phyloP scores from a whole-genome alignment of 495 filamentous ascomycete species.

The Xylaria sp. region DNA sequence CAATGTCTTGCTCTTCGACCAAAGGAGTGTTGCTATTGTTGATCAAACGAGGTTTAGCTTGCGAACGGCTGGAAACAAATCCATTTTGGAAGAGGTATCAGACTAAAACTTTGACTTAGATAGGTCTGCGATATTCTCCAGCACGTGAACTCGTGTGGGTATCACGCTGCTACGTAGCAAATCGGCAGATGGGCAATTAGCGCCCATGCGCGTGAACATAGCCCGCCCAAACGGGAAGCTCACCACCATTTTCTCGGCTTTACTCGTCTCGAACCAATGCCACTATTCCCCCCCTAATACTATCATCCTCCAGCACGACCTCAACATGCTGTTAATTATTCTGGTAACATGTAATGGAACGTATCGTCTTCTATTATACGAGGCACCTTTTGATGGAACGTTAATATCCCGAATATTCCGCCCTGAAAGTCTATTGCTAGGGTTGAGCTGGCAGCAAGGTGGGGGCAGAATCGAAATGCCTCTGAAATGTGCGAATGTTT shows the following conservation, averaged over 20 bases:
- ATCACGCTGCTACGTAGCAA: background rate
- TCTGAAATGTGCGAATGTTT: conserved; percentile 6
- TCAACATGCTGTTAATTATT: background rate
- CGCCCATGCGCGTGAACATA: background rate
- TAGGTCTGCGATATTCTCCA: background rate
- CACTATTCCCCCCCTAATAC: background rate
- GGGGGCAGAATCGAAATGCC: background rate
- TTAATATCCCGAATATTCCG: background rate
- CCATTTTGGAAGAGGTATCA: background rate
- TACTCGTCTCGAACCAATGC: background rate
- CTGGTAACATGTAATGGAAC: background rate
- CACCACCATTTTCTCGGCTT: conserved; percentile 14
- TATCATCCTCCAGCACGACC: background rate
- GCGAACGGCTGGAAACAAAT: background rate
- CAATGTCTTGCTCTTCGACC: background rate
- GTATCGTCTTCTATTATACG: background rate
- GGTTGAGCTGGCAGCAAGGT: background rate
- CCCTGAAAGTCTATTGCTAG: background rate
- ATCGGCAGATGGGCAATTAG: background rate
- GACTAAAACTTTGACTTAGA: background rate
- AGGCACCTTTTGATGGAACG: background rate
- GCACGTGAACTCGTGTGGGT: conserved; percentile 1
- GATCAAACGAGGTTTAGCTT: background rate
- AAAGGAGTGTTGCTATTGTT: too few species aligned
- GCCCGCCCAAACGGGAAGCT: conserved; percentile 15